Percentiles rank a stretch among this genome's conserved stretches.
Evolutionary conservation across 805 yeast genomes (phyloP).

Genomic region (Vanderwaltozyma polyspora): DNA sequence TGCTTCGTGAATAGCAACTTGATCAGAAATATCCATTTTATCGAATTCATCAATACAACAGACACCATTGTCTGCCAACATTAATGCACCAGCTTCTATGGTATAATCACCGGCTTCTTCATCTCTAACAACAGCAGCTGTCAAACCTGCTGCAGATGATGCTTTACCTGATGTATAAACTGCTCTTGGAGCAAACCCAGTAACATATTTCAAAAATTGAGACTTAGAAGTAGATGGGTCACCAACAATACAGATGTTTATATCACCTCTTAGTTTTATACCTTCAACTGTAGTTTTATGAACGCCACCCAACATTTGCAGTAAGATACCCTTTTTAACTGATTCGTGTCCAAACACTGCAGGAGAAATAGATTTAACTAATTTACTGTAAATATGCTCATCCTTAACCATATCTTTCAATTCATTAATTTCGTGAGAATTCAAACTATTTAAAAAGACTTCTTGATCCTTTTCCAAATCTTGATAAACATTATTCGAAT

Average conservation of each 20-base stretch:
- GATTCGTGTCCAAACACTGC: constrained; percentile 94
- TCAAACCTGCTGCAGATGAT: constrained; percentile 95
- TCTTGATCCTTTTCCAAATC: constrained; percentile 68
- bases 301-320: constrained; percentile 90
- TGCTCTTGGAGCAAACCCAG: constrained; percentile 84
- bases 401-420: constrained; percentile 85
- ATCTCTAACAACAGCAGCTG: constrained; percentile 95
- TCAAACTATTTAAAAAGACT: constrained; percentile 61
- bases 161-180: constrained; percentile 98
- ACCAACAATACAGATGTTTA: constrained; percentile 91
- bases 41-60: constrained; percentile 98
- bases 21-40: constrained; percentile 91
- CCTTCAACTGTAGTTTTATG: constrained; percentile 92
- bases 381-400: constrained; percentile 68
- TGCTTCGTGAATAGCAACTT: constrained; percentile 98
- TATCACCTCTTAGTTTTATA: constrained; percentile 89
- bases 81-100: constrained; percentile 95
- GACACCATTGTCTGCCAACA: constrained; percentile 96
- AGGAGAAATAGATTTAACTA: constrained; percentile 86
- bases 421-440: constrained; percentile 74
- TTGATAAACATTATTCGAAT: constrained; percentile 16
- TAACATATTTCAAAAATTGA: constrained; percentile 87
- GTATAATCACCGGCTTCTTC: constrained; percentile 96
- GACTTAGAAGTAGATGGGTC: constrained; percentile 97
- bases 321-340: constrained; percentile 79